A percentile compares a stretch with the other conserved stretches of the same genome.
phyloP scores from a whole-genome alignment of 441 rosid genomes.

The Lagerstroemia fauriei region DNA sequence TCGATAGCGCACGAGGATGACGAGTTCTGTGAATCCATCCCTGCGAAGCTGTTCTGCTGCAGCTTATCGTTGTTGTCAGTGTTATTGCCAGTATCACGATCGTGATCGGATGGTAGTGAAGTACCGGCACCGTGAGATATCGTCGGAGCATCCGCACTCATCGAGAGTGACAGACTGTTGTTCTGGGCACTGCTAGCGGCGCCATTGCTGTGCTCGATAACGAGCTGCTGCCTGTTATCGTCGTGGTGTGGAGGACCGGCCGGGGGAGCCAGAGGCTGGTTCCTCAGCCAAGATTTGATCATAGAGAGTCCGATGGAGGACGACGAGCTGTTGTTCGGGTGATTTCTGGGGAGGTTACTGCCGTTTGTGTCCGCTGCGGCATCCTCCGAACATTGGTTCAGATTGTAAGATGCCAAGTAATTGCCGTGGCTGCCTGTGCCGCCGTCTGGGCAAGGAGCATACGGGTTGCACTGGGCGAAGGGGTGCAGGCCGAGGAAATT shows the following conservation, averaged over 20 bases:
- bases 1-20: constrained; percentile 2
- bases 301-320: constrained; percentile 66
- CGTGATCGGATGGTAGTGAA: neutral
- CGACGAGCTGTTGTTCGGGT: constrained; percentile 20
- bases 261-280: constrained; percentile 46
- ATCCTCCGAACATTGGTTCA: neutral
- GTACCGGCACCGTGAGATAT: neutral
- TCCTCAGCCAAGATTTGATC: constrained; percentile 76
- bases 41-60: neutral
- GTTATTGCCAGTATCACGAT: neutral
- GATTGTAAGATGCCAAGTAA: neutral
- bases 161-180: neutral
- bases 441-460: constrained; percentile 9
- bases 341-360: constrained; percentile 16
- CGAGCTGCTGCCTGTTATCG: constrained; percentile 14
- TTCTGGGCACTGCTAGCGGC: constrained; percentile 27
- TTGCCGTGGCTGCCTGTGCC: neutral
- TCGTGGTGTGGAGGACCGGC: neutral
- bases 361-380: constrained; percentile 8
- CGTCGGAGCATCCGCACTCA: neutral
- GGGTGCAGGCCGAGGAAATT: constrained; percentile 71
- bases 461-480: constrained; percentile 21
- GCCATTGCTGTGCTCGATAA: constrained; percentile 29
- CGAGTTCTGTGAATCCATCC: neutral
- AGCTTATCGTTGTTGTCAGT: neutral